These are phyloP conservation scores for Phytopythium kandeliae DNA, from an alignment of 352 stramenopile species.

Conservation along the genomic window DNA sequence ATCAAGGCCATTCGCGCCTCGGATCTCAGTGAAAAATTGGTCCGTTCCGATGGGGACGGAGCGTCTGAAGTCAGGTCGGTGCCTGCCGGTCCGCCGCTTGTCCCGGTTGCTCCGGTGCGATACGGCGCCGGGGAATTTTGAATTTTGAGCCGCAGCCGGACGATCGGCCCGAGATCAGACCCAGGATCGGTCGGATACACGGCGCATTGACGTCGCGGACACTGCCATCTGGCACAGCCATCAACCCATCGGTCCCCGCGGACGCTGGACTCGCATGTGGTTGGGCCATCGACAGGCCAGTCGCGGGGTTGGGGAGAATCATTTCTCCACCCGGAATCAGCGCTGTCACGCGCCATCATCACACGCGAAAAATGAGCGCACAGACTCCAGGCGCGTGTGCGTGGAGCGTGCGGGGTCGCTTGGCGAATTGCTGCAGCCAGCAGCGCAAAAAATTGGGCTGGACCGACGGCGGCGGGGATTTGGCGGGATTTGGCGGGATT, in stretches of 20 bases:
- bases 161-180: not conserved
- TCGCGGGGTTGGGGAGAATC: not conserved
- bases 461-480: not conserved
- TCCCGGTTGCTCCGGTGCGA: conserved; percentile 2
- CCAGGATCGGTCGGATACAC: no score
- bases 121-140: conserved; percentile 1
- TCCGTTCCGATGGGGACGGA: no score
- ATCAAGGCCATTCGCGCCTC: no score
- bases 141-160: not conserved
- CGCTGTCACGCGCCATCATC: no score
- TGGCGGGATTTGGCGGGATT: no score
- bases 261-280: no score
- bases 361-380: not conserved
- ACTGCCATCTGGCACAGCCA: no score
- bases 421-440: not conserved
- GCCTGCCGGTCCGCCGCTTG: conserved; percentile 1
- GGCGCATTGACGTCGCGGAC: no score
- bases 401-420: not conserved
- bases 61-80: no score
- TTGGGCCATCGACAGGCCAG: not conserved
- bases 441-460: not conserved
- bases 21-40: no score
- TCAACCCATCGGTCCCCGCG: no score
- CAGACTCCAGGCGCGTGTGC: no score
- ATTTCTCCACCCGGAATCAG: not conserved